These are phyloP conservation scores for Ascochyta koolunga DNA, from an alignment of 2,329 filamentous ascomycete species.

Conservation along the genomic window DNA sequence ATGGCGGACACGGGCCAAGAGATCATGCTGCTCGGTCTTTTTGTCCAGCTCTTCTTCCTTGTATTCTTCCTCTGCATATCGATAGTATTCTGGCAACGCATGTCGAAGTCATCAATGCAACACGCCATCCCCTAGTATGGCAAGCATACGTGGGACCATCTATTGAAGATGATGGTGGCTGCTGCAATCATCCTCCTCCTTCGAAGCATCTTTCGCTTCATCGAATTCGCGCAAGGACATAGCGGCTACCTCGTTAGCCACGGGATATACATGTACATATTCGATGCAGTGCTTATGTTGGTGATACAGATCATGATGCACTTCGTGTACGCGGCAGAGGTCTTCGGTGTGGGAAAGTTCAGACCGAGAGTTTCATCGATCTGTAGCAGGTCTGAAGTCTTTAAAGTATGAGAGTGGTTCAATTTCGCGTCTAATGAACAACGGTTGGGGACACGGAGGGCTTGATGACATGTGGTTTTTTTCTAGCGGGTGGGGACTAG, in stretches of 20 bases:
- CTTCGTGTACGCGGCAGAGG: constrained; percentile 24
- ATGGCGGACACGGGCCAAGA: constrained; percentile 25
- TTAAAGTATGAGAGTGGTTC: neutral
- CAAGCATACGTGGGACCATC: constrained; percentile 44
- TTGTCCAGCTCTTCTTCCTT: constrained; percentile 33
- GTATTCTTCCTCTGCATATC: constrained; percentile 31
- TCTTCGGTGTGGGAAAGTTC: constrained; percentile 20
- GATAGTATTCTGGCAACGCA: constrained; percentile 29
- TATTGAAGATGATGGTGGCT: constrained; percentile 52
- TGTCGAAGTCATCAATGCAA: constrained; percentile 21
- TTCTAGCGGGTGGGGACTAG: neutral
- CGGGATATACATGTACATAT: constrained; percentile 55
- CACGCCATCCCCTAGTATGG: constrained; percentile 31
- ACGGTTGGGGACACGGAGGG: neutral
- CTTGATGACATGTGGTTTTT: neutral
- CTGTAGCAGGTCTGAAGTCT: constrained; percentile 13
- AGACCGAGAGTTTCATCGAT: constrained; percentile 26
- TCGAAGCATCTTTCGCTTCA: constrained; percentile 56
- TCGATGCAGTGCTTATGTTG: constrained; percentile 54
- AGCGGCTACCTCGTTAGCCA: constrained; percentile 52
- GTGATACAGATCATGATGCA: constrained; percentile 48
- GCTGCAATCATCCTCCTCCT: constrained; percentile 56
- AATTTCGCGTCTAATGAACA: neutral
- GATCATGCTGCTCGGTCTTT: constrained; percentile 33
- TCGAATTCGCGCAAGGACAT: constrained; percentile 56